A percentile compares a stretch with the other conserved stretches of the same genome.
Conservation (phyloP, 306 rosid genomes). For the Parietaria judaica region DNA sequence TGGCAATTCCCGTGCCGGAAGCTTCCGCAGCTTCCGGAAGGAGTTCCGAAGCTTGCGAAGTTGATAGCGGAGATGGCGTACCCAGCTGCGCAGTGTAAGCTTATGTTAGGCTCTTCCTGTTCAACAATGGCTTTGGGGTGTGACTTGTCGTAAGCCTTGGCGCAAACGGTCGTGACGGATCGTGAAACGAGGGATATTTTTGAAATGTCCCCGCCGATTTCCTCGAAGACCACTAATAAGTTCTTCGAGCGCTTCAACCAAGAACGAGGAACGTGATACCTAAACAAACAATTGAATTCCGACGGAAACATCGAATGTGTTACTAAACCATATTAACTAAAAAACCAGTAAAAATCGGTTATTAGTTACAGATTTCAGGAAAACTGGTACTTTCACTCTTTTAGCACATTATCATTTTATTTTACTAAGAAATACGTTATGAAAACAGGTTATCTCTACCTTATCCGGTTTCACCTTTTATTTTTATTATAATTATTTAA, state of each 20-base stretch:
- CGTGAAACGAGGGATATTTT: constrained; percentile 49
- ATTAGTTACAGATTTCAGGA: too few species aligned
- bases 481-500: too few species aligned
- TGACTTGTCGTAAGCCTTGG: constrained; percentile 46
- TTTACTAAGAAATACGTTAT: too few species aligned
- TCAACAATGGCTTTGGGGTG: constrained; percentile 32
- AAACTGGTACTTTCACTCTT: not conserved
- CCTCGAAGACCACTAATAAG: constrained; percentile 64
- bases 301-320: not conserved
- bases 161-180: constrained; percentile 52
- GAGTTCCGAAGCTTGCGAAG: constrained; percentile 85
- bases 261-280: constrained; percentile 85
- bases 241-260: constrained; percentile 67
- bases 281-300: constrained; percentile 18
- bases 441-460: too few species aligned
- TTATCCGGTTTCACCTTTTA: too few species aligned
- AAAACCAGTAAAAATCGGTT: not conserved
- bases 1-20: constrained; percentile 61
- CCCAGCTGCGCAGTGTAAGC: constrained; percentile 54
- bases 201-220: constrained; percentile 58
- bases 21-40: constrained; percentile 64
- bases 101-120: constrained; percentile 34
- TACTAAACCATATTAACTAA: not conserved
- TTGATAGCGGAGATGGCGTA: constrained; percentile 55
- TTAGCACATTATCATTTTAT: not conserved